These are phyloP conservation scores for Violaceomyces palustris DNA, from an alignment of 1,284 basidiomycete species.

Conservation along the genomic window DNA sequence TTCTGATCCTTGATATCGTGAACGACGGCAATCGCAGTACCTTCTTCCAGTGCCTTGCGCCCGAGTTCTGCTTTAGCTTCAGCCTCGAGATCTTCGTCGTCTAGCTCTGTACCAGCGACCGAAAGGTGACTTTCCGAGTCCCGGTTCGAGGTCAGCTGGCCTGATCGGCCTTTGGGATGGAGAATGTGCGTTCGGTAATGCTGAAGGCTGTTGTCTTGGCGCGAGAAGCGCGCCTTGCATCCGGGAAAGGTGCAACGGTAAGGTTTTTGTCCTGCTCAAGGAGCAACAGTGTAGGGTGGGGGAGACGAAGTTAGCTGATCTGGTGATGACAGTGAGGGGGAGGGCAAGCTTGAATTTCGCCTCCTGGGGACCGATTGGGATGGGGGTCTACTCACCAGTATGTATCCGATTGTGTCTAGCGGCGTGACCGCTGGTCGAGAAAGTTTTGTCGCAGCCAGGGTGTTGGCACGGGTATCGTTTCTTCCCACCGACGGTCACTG, in stretches of 20 bases:
- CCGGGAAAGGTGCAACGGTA: conserved; percentile 51
- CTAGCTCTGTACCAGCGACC: conserved; percentile 19
- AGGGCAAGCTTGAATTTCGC: too few species aligned
- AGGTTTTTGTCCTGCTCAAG: conserved; percentile 32
- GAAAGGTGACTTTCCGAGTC: conserved; percentile 25
- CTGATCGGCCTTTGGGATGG: conserved; percentile 39
- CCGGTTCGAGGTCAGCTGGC: conserved; percentile 16
- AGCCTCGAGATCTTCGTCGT: conserved; percentile 26
- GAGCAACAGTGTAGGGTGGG: not conserved
- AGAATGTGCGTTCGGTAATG: conserved; percentile 51
- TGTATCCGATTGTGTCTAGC: conserved; percentile 73
- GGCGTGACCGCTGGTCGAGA: conserved; percentile 77
- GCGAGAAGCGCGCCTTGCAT: conserved; percentile 50
- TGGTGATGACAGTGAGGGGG: too few species aligned
- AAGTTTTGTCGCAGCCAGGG: conserved; percentile 64
- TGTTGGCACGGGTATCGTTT: conserved; percentile 59
- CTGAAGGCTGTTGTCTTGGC: conserved; percentile 51
- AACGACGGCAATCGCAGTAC: conserved; percentile 47
- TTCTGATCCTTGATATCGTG: conserved; percentile 40
- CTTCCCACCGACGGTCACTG: conserved; percentile 51
- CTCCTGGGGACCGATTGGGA: too few species aligned
- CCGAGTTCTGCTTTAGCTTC: conserved; percentile 38
- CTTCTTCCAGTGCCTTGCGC: conserved; percentile 40
- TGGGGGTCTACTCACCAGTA: conserved; percentile 75
- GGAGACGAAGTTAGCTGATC: too few species aligned